These are phyloP conservation scores for Acaromyces ingoldii DNA, from an alignment of 1,284 basidiomycete species.

Conservation along the genomic window DNA sequence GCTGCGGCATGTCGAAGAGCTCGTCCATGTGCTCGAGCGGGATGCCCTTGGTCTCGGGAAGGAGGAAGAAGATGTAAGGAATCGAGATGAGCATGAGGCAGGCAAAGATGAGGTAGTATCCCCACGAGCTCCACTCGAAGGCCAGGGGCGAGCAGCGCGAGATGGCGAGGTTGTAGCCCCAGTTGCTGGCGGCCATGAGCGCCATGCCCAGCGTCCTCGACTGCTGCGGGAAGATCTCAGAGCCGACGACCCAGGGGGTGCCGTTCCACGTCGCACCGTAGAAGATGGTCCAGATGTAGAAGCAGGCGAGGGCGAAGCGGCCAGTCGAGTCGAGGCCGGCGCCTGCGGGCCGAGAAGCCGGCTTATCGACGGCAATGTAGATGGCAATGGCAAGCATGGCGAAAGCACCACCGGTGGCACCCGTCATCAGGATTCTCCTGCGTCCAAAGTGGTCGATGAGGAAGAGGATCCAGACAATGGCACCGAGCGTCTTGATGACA, in stretches of 20 bases:
- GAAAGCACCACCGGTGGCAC: slow-evolving; percentile 31
- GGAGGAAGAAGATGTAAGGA: slow-evolving; percentile 16
- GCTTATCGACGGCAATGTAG: slow-evolving; percentile 33
- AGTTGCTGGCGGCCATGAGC: slow-evolving; percentile 18
- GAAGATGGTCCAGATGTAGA: slow-evolving; percentile 38
- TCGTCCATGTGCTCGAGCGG: slow-evolving; percentile 22
- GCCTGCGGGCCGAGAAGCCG: slow-evolving; percentile 3
- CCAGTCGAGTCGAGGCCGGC: slow-evolving; percentile 13
- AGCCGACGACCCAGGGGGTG: slow-evolving; percentile 29
- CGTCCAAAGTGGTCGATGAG: slow-evolving; percentile 65
- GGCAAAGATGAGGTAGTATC: slow-evolving; percentile 47
- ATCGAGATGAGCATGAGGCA: slow-evolving; percentile 8
- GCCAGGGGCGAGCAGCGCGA: slow-evolving; percentile 38
- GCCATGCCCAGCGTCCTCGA: slow-evolving; percentile 26
- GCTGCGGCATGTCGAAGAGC: slow-evolving; percentile 17
- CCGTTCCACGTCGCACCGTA: slow-evolving; percentile 40
- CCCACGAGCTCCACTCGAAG: slow-evolving; percentile 36
- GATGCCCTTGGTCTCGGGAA: slow-evolving; percentile 22
- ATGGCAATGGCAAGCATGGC: slow-evolving; percentile 30
- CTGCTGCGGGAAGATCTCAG: slow-evolving; percentile 12
- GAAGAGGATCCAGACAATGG: slow-evolving; percentile 60
- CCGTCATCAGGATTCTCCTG: slow-evolving; percentile 54
- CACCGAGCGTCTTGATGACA: slow-evolving; percentile 68
- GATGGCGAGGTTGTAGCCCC: slow-evolving; percentile 27
- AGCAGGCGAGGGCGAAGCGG: slow-evolving; percentile 22